These are phyloP conservation scores for Sporothrix brunneoviolacea DNA, from an alignment of 2,329 filamentous ascomycete species.

Conservation along the genomic window DNA sequence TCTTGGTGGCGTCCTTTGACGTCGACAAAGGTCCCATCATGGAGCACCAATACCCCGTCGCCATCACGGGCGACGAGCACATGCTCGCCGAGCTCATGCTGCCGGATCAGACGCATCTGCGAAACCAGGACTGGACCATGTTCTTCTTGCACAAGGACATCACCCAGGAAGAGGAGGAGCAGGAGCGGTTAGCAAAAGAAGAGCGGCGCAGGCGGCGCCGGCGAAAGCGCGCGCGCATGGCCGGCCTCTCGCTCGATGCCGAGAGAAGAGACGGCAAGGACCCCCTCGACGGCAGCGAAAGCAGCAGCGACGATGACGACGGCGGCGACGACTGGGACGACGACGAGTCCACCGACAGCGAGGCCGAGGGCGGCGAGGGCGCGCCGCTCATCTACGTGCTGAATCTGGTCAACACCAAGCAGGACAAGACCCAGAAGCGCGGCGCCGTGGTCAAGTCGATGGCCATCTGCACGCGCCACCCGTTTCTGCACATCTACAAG, in stretches of 20 bases:
- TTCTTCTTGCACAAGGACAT: conserved; percentile 98
- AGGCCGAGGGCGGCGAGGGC: conserved; percentile 68
- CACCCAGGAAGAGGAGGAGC: conserved; percentile 73
- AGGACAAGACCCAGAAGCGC: conserved; percentile 86
- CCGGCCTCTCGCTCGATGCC: conserved; percentile 38
- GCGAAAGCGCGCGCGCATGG: conserved; percentile 44
- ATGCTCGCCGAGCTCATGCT: conserved; percentile 99
- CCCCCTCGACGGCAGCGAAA: conserved; percentile 30
- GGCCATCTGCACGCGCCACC: conserved; percentile 96
- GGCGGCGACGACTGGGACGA: conserved; percentile 38
- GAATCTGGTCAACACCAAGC: conserved; percentile 96
- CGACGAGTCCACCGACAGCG: conserved; percentile 51
- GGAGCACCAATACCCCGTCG: conserved; percentile 94
- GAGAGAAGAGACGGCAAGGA: conserved; percentile 39
- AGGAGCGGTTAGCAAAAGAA: conserved; percentile 54
- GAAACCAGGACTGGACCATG: conserved; percentile 97
- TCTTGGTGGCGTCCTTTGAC: conserved; percentile 93
- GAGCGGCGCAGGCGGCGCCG: conserved; percentile 45
- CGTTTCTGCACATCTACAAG: conserved; percentile 99
- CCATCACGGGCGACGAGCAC: conserved; percentile 94
- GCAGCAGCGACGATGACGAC: conserved; percentile 38
- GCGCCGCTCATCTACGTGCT: conserved; percentile 94
- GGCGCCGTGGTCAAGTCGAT: conserved; percentile 95
- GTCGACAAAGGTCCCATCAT: conserved; percentile 94
- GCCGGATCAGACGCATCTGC: conserved; percentile 89